A percentile compares a stretch with the other conserved stretches of the same genome.
phyloP scores from a whole-genome alignment of 2,329 filamentous ascomycete species.

The Aotearoamyces nothofagi region DNA sequence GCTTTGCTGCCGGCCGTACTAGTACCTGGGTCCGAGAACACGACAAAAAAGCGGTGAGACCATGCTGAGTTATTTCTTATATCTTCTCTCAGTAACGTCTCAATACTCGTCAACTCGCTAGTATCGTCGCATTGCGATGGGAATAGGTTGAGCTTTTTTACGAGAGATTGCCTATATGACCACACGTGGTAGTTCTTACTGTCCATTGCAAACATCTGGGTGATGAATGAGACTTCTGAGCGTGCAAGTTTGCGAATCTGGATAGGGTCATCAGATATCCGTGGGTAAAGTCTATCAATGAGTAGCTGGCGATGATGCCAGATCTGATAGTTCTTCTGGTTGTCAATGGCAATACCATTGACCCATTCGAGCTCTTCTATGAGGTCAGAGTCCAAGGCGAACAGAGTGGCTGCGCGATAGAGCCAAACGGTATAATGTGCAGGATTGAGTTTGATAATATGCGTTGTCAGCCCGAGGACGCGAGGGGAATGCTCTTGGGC shows the following conservation, averaged over 20 bases:
- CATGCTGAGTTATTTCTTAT: conserved; percentile 94
- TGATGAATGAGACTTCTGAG: conserved; percentile 63
- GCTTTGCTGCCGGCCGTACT: conserved; percentile 31
- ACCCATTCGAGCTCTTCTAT: conserved; percentile 63
- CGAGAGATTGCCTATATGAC: conserved; percentile 73
- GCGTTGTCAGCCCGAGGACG: conserved; percentile 67
- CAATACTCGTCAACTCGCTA: conserved; percentile 55
- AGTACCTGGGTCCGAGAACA: conserved; percentile 49
- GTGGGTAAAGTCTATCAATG: conserved; percentile 38
- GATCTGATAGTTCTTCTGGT: conserved; percentile 98
- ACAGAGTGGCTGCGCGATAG: conserved; percentile 71
- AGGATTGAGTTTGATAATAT: conserved; percentile 85
- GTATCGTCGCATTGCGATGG: conserved; percentile 34
- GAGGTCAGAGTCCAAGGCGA: conserved; percentile 31
- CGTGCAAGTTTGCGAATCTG: conserved; percentile 39
- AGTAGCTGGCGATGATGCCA: conserved; percentile 66
- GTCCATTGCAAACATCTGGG: conserved; percentile 67
- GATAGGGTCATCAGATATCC: conserved; percentile 43
- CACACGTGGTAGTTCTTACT: conserved; percentile 98
- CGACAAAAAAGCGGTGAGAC: conserved; percentile 93
- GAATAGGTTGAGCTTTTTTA: conserved; percentile 52
- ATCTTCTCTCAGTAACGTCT: conserved; percentile 60
- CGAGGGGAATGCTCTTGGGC: conserved; percentile 68
- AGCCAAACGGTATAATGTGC: conserved; percentile 99
- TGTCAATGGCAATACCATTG: conserved; percentile 63